Base-by-base conservation (phyloP, 1,284 basidiomycete genomes). In the Stygiomarasmius scandens region DNA sequence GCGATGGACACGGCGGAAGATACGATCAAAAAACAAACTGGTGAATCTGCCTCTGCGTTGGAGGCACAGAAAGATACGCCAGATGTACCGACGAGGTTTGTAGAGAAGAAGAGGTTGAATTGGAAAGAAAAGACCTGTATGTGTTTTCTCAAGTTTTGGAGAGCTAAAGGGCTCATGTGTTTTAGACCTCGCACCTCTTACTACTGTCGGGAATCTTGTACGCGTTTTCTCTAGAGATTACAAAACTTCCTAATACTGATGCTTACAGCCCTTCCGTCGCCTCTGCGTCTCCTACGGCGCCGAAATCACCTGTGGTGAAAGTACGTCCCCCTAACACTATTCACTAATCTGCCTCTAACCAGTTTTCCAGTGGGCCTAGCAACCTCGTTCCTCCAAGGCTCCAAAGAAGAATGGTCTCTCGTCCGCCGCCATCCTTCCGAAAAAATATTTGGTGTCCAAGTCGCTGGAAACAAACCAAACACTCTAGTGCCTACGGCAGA, bases 271-370 rank as follows among this genome's bases (percentile, higher is more conserved):
- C 0, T 99, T 98, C 80, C 88, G 96, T 16, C 84, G 95, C 22
- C 74, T 99, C 20, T 98, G 95, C 64, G 85, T 91, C 4, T 78
- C 84, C 36, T 89, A 93, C 60, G 96, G 96, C 6, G 93, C 91
- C 1, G 95, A 97, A 63, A 98, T 99, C 66, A 97, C 95, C 12
- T 95, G 93, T 63, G 94, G 94, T 34, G 96, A 98, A 75, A 98
- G 92, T 90, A 66, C 45, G 81, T 65, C 14, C 16, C 29, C 4
- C n/a, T n/a, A n/a, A n/a, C n/a, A n/a, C n/a, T n/a, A 16, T 45
- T 20, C 47, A 38, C 11, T 56, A 32, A 32, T 20, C 53, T 34
- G 22, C 62, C 56, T 53, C 27, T 49, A 43, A 41, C 10, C 22
- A 38, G 12, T 16, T 52, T 52, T 10, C 51, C 63, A 90, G 88